Conservation (phyloP, 2,329 filamentous ascomycete species). For the Westerdykella aurantiaca region DNA sequence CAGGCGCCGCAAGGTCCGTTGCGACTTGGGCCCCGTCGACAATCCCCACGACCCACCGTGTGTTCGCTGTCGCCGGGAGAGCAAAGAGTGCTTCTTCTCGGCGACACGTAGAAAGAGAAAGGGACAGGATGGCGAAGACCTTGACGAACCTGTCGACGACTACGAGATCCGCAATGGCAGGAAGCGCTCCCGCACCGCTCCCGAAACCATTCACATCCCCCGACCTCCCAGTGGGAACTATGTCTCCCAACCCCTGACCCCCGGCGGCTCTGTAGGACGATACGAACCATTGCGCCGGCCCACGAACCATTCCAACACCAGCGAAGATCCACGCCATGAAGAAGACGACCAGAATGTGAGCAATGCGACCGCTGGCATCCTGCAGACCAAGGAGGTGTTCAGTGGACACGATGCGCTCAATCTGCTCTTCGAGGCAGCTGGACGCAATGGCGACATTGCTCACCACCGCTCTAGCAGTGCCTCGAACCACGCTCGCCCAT, state of each 20-base stretch:
- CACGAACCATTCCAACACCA: constrained; percentile 23
- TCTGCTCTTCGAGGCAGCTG: constrained; percentile 78
- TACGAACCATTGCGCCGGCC: constrained; percentile 62
- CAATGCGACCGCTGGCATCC: constrained; percentile 54
- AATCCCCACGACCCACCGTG: constrained; percentile 92
- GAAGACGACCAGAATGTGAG: constrained; percentile 54
- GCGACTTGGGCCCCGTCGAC: constrained; percentile 69
- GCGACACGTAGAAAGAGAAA: constrained; percentile 90
- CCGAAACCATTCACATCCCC: constrained; percentile 44
- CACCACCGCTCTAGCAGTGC: constrained; percentile 46
- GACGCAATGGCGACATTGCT: constrained; percentile 44
- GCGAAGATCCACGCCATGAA: constrained; percentile 31
- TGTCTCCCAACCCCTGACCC: constrained; percentile 53
- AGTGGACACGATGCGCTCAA: constrained; percentile 90
- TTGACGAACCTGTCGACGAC: constrained; percentile 47
- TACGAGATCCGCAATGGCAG: constrained; percentile 69
- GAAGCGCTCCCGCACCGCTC: constrained; percentile 55
- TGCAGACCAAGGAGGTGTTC: constrained; percentile 66
- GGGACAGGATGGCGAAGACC: constrained; percentile 48
- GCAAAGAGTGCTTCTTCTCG: constrained; percentile 96
- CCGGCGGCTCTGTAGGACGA: constrained; percentile 61
- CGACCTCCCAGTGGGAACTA: constrained; percentile 29
- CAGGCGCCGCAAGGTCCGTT: constrained; percentile 53
- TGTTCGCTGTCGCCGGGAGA: constrained; percentile 86
- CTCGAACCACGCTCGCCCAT: constrained; percentile 33